phyloP scores from a whole-genome alignment of 2,329 filamentous ascomycete species.

The Colletotrichum endophyticum region DNA sequence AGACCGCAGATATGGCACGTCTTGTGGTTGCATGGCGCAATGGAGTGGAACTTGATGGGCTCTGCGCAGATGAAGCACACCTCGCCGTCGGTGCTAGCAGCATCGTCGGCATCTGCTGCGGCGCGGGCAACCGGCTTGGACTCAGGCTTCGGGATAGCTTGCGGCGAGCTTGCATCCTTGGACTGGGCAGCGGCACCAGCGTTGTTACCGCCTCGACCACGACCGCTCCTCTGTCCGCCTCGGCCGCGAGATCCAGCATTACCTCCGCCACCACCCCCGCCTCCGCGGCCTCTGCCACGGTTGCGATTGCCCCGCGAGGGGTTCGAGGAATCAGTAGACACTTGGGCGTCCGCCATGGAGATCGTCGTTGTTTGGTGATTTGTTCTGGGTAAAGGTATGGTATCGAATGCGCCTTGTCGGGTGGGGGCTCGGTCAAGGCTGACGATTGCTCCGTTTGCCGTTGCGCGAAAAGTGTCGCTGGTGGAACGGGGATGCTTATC shows the following conservation, averaged over 20 bases:
- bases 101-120: constrained; percentile 34
- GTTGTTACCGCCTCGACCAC: constrained; percentile 23
- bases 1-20: constrained; percentile 97
- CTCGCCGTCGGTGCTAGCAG: constrained; percentile 70
- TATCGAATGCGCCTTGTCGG: background rate
- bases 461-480: background rate
- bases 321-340: constrained; percentile 1
- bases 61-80: constrained; percentile 99
- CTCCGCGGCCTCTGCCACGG: constrained; percentile 18
- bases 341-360: constrained; percentile 7
- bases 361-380: background rate
- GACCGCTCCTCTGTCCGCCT: constrained; percentile 16
- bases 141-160: background rate
- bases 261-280: constrained; percentile 42
- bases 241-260: constrained; percentile 4
- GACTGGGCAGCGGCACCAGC: background rate
- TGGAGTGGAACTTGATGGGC: constrained; percentile 82
- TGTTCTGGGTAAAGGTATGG: background rate
- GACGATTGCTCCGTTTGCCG: background rate
- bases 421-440: background rate
- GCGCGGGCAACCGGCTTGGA: constrained; percentile 25
- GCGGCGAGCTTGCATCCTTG: background rate
- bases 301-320: constrained; percentile 17
- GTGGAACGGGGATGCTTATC: background rate
- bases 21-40: constrained; percentile 93